Evolutionary conservation across 495 filamentous ascomycete species (phyloP), one percentile per base, ranked within the genome.

Genomic region (Tuber microsphaerosporum): DNA sequence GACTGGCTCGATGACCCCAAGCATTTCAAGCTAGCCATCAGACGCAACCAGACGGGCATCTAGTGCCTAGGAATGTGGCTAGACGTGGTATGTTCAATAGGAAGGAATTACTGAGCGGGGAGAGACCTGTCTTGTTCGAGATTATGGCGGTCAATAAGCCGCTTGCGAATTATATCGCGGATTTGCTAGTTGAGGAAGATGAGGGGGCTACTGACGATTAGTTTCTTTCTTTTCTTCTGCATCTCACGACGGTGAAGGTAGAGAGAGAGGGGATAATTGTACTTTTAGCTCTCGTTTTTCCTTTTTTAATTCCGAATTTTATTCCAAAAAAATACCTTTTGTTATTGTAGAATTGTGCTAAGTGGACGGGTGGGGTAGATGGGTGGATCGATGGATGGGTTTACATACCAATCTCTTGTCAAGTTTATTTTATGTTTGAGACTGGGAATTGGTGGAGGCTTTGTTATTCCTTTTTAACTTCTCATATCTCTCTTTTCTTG

Each of bases 51-150:
- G 34, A 37, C 34, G 34, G 34, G 34, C 26, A n/a, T 10, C 51
- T 82, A 22, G 92, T 99, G 3, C 85, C 98, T 77, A 89, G 95
- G 45, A 99, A 98, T 81, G 88, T 99, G 39, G 93, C 93, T 5
- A 87, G 91, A 34, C 91, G 94, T 71, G 86, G 93, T 0, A 87
- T 90, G 74, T 87, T 89, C 82, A 87, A 86, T 6, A 85, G 87
- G 41, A 85, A 86, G 31, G 87, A 88, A 76, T 87, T 88, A 74
- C 84, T 85, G 75, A 84, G 87, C 65, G 84, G 87, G 56, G 89
- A 88, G 80, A 79, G 84, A 70, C 78, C 86, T 71, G 83, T 85
- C 83, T 73, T 84, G 82, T 77, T 74, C 86, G 77, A 85, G 75
- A 75, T 86, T 75, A 84, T 86, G 84, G 84, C 85, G 45, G 81